A percentile compares a stretch with the other conserved stretches of the same genome.
phyloP scores from a whole-genome alignment of 768 basidiomycete species.

The Brasilioporus rufonigricans region DNA sequence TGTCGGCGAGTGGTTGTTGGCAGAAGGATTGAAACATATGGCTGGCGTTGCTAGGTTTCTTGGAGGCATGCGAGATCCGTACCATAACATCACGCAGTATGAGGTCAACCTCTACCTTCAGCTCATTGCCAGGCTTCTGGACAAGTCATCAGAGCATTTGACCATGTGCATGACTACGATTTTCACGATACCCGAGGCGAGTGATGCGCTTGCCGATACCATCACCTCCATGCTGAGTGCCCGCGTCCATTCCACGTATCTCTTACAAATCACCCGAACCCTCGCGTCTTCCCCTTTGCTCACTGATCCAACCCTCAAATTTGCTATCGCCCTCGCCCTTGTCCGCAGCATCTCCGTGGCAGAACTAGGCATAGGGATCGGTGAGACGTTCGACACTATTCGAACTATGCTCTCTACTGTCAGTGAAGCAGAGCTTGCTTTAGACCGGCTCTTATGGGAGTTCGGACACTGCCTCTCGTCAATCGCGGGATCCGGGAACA shows the following conservation, averaged over 20 bases:
- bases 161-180: slow-evolving; percentile 46
- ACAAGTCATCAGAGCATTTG: slow-evolving; percentile 36
- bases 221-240: slow-evolving; percentile 48
- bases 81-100: slow-evolving; percentile 42
- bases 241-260: slow-evolving; percentile 43
- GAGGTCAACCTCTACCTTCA: slow-evolving; percentile 50
- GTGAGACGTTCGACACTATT: slow-evolving; percentile 26
- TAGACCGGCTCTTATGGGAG: slow-evolving; percentile 33
- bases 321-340: slow-evolving; percentile 33
- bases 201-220: slow-evolving; percentile 38
- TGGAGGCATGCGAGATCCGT: slow-evolving; percentile 31
- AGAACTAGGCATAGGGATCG: slow-evolving; percentile 17
- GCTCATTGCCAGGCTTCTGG: slow-evolving; percentile 46
- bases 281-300: slow-evolving; percentile 27
- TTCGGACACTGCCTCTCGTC: slow-evolving; percentile 37
- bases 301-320: slow-evolving; percentile 29
- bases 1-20: slow-evolving; percentile 58
- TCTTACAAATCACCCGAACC: slow-evolving; percentile 41
- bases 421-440: slow-evolving; percentile 21
- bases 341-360: slow-evolving; percentile 30
- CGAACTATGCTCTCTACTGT: slow-evolving; percentile 27
- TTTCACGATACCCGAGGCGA: slow-evolving; percentile 42
- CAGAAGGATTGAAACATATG: slow-evolving; percentile 60
- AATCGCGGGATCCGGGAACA: slow-evolving; percentile 26
- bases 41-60: slow-evolving; percentile 38